A percentile compares a stretch with the other conserved stretches of the same genome.
These are phyloP conservation scores for Suhomyces bribrorum DNA, from an alignment of 1,139 yeast species.

Conservation along the genomic window DNA sequence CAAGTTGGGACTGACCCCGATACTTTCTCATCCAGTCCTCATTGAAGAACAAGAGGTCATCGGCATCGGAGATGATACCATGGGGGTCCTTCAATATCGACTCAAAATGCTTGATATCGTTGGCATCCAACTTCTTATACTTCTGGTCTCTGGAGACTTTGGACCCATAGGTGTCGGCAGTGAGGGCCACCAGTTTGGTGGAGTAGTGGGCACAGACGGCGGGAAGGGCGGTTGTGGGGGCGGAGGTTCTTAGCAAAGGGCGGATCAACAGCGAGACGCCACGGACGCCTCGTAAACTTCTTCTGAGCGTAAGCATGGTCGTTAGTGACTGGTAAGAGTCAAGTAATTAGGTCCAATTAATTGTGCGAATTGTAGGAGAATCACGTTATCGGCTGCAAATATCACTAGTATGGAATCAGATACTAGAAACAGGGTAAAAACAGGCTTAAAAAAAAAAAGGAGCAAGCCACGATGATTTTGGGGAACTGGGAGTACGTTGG, in stretches of 20 bases:
- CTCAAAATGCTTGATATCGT: slow-evolving; percentile 65
- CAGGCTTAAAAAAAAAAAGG: too few relatives aligned
- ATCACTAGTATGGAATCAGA: too few relatives aligned
- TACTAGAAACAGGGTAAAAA: too few relatives aligned
- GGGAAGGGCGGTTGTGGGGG: background rate
- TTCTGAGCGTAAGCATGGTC: slow-evolving; percentile 6
- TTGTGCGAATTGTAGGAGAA: background rate
- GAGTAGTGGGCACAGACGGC: slow-evolving; percentile 20
- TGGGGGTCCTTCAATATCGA: slow-evolving; percentile 53
- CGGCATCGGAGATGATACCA: slow-evolving; percentile 52
- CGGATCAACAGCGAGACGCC: slow-evolving; percentile 2
- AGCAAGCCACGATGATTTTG: too few relatives aligned
- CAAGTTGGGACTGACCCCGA: slow-evolving; percentile 79
- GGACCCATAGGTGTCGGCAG: slow-evolving; percentile 63
- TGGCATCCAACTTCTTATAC: slow-evolving; percentile 49
- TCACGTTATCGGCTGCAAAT: too few relatives aligned
- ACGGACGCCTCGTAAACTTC: slow-evolving; percentile 6
- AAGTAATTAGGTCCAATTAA: too few relatives aligned
- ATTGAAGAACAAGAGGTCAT: slow-evolving; percentile 72
- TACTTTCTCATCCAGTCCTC: slow-evolving; percentile 98
- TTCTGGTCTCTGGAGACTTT: slow-evolving; percentile 48
- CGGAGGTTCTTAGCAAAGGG: background rate
- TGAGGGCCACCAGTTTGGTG: slow-evolving; percentile 52
- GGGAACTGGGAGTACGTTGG: too few relatives aligned
- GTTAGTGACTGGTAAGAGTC: slow-evolving; percentile 8